Percentiles rank a stretch among this genome's conserved stretches.
Evolutionary conservation across 208 protist species (phyloP).

Genomic region (Trypanosoma cruzi): DNA sequence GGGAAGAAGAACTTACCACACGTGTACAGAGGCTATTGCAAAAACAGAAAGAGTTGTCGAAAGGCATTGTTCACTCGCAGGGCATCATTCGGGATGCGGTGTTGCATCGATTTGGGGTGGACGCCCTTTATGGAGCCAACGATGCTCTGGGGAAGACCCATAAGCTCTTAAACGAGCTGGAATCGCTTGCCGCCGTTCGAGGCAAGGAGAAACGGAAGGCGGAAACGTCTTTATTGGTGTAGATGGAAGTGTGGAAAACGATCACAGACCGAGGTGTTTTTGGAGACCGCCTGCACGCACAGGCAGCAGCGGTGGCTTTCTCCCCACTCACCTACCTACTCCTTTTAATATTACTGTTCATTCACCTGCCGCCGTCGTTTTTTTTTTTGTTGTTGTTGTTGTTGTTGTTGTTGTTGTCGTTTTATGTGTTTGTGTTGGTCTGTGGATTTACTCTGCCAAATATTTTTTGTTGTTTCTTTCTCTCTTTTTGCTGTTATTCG

Average conservation of each 20-base stretch:
- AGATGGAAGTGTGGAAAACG: background rate
- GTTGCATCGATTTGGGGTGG: constrained; percentile 54
- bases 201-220: background rate
- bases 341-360: background rate
- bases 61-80: constrained; percentile 29
- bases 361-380: background rate
- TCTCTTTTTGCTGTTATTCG: no score
- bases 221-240: background rate
- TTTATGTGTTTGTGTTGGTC: background rate
- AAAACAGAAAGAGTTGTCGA: constrained; percentile 20
- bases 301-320: background rate
- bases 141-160: constrained; percentile 67
- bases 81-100: constrained; percentile 65
- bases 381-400: no score
- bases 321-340: no score
- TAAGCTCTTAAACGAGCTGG: constrained; percentile 50
- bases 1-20: constrained; percentile 31
- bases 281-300: background rate
- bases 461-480: background rate
- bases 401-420: background rate
- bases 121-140: constrained; percentile 57
- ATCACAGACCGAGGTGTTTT: background rate
- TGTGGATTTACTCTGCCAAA: background rate
- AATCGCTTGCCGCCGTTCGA: constrained; percentile 23
- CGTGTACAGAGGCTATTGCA: constrained; percentile 33